Percentiles rank a stretch among this genome's conserved stretches.
phyloP scores from a whole-genome alignment of 495 filamentous ascomycete genomes.

The Xylaria intraflava region DNA sequence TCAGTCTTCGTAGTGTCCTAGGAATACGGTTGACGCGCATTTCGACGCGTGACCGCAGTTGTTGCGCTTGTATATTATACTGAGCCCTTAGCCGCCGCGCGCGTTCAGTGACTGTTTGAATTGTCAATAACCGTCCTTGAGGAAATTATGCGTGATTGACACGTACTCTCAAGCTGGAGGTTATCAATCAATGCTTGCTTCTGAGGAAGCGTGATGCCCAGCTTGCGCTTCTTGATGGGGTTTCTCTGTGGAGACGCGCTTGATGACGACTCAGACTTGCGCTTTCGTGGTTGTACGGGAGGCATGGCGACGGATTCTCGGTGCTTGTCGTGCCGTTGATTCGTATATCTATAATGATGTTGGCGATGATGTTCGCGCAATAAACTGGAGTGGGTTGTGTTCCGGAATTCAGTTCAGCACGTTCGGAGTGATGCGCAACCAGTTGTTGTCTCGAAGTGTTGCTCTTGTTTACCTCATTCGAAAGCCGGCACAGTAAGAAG shows the following conservation, averaged over 20 bases:
- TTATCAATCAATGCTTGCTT: slow-evolving; percentile 91
- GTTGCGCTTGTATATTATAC: slow-evolving; percentile 80
- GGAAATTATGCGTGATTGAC: background rate
- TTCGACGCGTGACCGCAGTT: slow-evolving; percentile 79
- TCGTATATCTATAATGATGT: background rate
- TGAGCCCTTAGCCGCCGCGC: slow-evolving; percentile 85
- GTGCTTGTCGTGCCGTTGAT: slow-evolving; percentile 5
- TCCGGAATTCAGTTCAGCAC: background rate
- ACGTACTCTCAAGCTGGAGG: slow-evolving; percentile 82
- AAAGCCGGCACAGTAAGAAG: too few relatives aligned
- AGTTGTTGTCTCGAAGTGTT: slow-evolving; percentile 1
- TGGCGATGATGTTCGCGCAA: background rate
- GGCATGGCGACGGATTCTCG: slow-evolving; percentile 40
- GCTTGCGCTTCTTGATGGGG: slow-evolving; percentile 52
- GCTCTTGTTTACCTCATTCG: slow-evolving; percentile 11
- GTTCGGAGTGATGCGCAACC: background rate
- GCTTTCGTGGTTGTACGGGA: slow-evolving; percentile 48
- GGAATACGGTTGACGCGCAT: slow-evolving; percentile 94
- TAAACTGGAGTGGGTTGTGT: background rate
- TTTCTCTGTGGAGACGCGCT: slow-evolving; percentile 40
- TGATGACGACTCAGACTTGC: slow-evolving; percentile 49
- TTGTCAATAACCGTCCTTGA: slow-evolving; percentile 16
- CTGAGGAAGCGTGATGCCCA: slow-evolving; percentile 65
- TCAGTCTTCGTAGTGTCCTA: slow-evolving; percentile 65
- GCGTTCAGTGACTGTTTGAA: slow-evolving; percentile 71